These are phyloP conservation scores for Suhomyces bokatorum DNA, from an alignment of 1,139 yeast genomes.

Conservation along the genomic window DNA sequence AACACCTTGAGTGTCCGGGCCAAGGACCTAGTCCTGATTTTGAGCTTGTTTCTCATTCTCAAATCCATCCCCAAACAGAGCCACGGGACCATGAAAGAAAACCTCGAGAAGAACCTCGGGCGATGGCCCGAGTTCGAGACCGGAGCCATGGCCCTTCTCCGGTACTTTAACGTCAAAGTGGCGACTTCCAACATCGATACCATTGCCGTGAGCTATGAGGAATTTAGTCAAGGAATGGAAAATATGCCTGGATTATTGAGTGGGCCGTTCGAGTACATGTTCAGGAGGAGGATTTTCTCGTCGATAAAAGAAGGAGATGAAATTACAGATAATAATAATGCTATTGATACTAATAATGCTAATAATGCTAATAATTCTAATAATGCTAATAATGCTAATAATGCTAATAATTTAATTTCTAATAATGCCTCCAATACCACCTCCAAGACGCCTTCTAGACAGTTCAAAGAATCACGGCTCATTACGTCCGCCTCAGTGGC, in stretches of 20 bases:
- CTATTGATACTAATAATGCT: too few relatives aligned
- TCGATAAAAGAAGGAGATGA: conserved; percentile 2
- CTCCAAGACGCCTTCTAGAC: not conserved
- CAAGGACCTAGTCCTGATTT: conserved; percentile 27
- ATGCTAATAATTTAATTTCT: not conserved
- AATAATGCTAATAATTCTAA: not conserved
- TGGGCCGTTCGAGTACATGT: conserved; percentile 34
- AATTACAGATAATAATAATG: too few relatives aligned
- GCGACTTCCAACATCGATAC: conserved; percentile 21
- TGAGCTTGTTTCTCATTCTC: conserved; percentile 45
- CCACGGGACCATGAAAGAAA: conserved; percentile 24
- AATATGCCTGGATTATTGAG: conserved; percentile 37
- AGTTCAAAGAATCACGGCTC: conserved; percentile 38
- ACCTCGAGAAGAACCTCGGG: conserved; percentile 15
- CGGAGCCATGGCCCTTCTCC: conserved; percentile 37
- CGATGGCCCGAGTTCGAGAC: conserved; percentile 39
- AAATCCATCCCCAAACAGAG: conserved; percentile 25
- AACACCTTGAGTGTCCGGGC: conserved; percentile 35
- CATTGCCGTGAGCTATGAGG: conserved; percentile 29
- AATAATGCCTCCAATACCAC: not conserved
- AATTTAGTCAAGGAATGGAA: conserved; percentile 34
- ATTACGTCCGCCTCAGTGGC: conserved; percentile 44
- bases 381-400: too few relatives aligned
- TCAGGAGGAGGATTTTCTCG: conserved; percentile 33
- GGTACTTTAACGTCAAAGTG: conserved; percentile 43